Conservation (phyloP, 495 filamentous ascomycete genomes). For the Penicillium silybi region DNA sequence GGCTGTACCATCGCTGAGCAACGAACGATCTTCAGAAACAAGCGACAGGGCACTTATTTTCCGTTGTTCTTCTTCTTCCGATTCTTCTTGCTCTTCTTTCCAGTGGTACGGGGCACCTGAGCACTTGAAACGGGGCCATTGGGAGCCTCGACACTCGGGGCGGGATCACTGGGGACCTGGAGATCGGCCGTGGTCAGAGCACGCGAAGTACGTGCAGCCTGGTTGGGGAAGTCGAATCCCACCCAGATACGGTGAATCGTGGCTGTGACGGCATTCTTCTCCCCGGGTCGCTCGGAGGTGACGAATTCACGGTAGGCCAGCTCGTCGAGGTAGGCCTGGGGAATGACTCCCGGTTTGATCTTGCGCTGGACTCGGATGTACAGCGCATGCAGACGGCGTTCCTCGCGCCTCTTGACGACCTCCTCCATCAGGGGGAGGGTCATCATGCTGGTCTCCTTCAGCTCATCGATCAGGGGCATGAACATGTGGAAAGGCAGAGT, state of each 20-base stretch:
- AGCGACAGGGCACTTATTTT: not conserved
- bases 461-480: slow-evolving; percentile 7
- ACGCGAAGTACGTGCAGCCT: not conserved
- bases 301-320: slow-evolving; percentile 18
- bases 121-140: not conserved
- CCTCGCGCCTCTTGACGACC: slow-evolving; percentile 26
- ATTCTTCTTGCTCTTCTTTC: not conserved
- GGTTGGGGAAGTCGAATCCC: not conserved
- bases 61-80: not conserved
- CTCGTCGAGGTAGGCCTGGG: not conserved
- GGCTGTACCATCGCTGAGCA: not conserved
- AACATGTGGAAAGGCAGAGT: slow-evolving; percentile 19
- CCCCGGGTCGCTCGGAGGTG: not conserved
- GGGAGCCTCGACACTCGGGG: not conserved
- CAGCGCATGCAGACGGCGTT: slow-evolving; percentile 26
- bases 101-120: not conserved
- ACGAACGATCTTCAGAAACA: not conserved
- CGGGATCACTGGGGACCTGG: not conserved
- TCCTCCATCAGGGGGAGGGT: slow-evolving; percentile 8
- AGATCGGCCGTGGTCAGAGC: not conserved
- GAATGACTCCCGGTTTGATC: not conserved
- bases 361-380: not conserved
- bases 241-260: slow-evolving; percentile 2
- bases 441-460: slow-evolving; percentile 11
- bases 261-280: not conserved